These are phyloP conservation scores for Inga laurina DNA, from an alignment of 306 rosid genomes.

Conservation along the genomic window DNA sequence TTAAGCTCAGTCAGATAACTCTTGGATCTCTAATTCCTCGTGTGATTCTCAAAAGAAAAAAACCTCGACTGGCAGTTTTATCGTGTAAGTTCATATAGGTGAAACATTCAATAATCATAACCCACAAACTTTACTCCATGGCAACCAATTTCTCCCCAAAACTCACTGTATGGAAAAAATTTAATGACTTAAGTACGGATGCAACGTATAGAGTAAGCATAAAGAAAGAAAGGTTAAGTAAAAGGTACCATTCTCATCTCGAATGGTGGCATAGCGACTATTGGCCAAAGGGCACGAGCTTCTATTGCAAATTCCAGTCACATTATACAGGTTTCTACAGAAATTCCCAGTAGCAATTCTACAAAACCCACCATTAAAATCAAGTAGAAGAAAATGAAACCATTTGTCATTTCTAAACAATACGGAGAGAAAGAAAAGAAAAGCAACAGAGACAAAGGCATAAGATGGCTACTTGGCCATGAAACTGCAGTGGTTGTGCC, in stretches of 20 bases:
- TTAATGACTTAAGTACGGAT: not conserved
- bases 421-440: not conserved
- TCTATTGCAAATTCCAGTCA: constrained; percentile 88
- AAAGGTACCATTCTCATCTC: constrained; percentile 75
- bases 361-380: not conserved
- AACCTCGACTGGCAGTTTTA: not conserved
- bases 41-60: not conserved
- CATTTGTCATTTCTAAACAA: not conserved
- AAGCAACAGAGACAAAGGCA: not conserved
- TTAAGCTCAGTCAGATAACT: not conserved
- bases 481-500: constrained; percentile 52
- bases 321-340: constrained; percentile 86
- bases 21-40: not conserved
- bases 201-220: not conserved
- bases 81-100: not conserved
- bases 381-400: not conserved
- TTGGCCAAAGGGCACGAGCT: constrained; percentile 94
- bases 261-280: constrained; percentile 93
- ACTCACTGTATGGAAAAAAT: not conserved
- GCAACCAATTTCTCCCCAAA: not conserved
- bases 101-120: not conserved
- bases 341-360: constrained; percentile 76
- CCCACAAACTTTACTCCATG: constrained; percentile 9
- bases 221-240: not conserved
- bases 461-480: constrained; percentile 41